Evolutionary conservation across 2,329 filamentous ascomycete species (phyloP), one percentile per base, ranked within the genome.

Genomic region (Exophiala calicioides): DNA sequence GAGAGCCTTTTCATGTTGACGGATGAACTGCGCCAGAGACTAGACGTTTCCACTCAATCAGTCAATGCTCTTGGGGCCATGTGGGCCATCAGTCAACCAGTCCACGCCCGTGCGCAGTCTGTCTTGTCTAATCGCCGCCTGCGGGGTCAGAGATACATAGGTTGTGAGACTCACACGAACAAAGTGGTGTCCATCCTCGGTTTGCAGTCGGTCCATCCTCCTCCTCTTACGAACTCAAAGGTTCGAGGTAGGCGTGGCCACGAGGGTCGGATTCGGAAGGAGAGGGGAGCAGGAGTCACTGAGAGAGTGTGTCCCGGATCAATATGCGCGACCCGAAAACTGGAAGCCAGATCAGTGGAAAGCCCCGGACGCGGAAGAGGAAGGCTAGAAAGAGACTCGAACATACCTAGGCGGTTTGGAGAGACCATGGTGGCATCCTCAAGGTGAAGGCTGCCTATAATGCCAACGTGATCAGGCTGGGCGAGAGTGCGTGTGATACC

Each of bases 21-120:
- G 89, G 71, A 98, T 90, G 71, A 95, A 97, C 72, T 85, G 85
- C 65, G 91, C 90, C 67, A 98, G 80, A 78, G 95, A 93, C 91
- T 96, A 34, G 6, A 34, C 8, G 30, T n/a, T 16, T 38, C 20
- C 12, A 27, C 18, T 30, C 15, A 51, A 24, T 35, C 20, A 47
- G 34, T 44, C 34, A 36, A 36, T 9, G 33, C 34, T 38, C 23
- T 49, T 10, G 19, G 23, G 30, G 21, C 18, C 19, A 16, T 26
- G 21, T 12, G 13, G 3, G 19, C 15, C 6, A 23, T 10, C n/a
- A 30, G 15, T 18, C 13, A 26, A 20, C 31, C 23, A 41, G 21
- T 41, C 23, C 3, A 38, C 13, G 35, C 35, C 26, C 20, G 8
- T n/a, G 5, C 12, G n/a, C n/a, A n/a, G n/a, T n/a, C n/a, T n/a